Conservation (phyloP, 2,329 filamentous ascomycete genomes). For the Thelonectria rubi region DNA sequence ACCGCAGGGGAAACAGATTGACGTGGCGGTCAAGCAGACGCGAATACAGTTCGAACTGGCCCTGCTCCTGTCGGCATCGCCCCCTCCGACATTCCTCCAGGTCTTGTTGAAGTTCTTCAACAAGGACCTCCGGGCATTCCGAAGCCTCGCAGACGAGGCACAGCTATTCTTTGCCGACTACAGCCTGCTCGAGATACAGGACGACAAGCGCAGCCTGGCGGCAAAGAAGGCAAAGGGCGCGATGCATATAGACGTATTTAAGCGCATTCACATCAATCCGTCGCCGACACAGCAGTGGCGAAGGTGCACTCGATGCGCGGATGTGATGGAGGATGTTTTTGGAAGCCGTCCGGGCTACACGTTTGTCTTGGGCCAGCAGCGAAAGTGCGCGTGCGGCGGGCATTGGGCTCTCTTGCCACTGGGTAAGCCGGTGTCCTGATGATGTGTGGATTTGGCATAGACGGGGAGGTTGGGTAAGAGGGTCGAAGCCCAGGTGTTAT, state of each 20-base stretch:
- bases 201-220: slow-evolving; percentile 61
- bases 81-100: slow-evolving; percentile 57
- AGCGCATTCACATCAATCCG: slow-evolving; percentile 61
- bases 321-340: slow-evolving; percentile 70
- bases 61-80: slow-evolving; percentile 60
- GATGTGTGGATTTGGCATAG: slow-evolving; percentile 1
- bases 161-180: slow-evolving; percentile 79
- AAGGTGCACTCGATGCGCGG: slow-evolving; percentile 64
- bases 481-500: slow-evolving; percentile 1
- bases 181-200: slow-evolving; percentile 71
- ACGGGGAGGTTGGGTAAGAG: too few species aligned
- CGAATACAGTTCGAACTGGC: slow-evolving; percentile 61
- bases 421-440: slow-evolving; percentile 39
- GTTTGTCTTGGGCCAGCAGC: slow-evolving; percentile 64
- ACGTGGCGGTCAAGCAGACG: slow-evolving; percentile 55
- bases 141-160: slow-evolving; percentile 68
- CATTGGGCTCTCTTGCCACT: slow-evolving; percentile 58
- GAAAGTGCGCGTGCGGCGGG: slow-evolving; percentile 64
- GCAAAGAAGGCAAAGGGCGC: slow-evolving; percentile 48
- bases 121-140: slow-evolving; percentile 65
- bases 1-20: slow-evolving; percentile 54
- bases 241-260: slow-evolving; percentile 64
- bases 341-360: slow-evolving; percentile 58
- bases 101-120: slow-evolving; percentile 74
- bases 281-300: slow-evolving; percentile 46